Percentiles rank a stretch among this genome's conserved stretches.
These are phyloP conservation scores for Fusarium azukiicola DNA, from an alignment of 2,329 filamentous ascomycete species.

Conservation along the genomic window DNA sequence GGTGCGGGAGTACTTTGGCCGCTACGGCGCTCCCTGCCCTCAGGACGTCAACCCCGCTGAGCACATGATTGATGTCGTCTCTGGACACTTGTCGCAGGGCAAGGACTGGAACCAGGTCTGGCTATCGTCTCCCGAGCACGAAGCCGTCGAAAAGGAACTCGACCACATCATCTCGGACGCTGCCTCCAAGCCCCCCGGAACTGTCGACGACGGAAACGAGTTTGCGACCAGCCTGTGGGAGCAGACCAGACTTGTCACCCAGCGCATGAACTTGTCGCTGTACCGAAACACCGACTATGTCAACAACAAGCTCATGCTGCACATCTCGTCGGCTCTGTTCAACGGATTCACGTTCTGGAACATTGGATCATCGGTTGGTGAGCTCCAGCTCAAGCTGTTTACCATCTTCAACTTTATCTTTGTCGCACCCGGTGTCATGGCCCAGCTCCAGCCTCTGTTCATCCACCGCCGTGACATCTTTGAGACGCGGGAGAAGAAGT, in stretches of 20 bases:
- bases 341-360: conserved; percentile 83
- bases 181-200: conserved; percentile 65
- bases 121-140: conserved; percentile 81
- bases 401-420: conserved; percentile 83
- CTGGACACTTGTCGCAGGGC: conserved; percentile 69
- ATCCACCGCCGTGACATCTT: conserved; percentile 71
- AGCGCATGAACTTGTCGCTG: conserved; percentile 81
- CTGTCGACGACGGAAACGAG: conserved; percentile 78
- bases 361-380: conserved; percentile 72
- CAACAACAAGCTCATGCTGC: conserved; percentile 80
- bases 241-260: conserved; percentile 82
- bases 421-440: conserved; percentile 78
- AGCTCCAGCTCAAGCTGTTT: conserved; percentile 77
- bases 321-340: conserved; percentile 76
- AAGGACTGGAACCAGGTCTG: conserved; percentile 86
- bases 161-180: conserved; percentile 80
- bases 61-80: conserved; percentile 84
- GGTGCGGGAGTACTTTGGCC: conserved; percentile 82
- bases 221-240: conserved; percentile 84
- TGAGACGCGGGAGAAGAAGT: conserved; percentile 71
- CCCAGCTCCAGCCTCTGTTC: conserved; percentile 71
- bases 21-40: conserved; percentile 82
- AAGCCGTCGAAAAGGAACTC: conserved; percentile 79
- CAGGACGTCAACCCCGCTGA: conserved; percentile 85
- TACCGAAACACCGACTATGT: conserved; percentile 85